Evolutionary conservation across 2,329 filamentous ascomycete species (phyloP), one percentile per base, ranked within the genome.

Genomic region (Paecilomyces sp.): DNA sequence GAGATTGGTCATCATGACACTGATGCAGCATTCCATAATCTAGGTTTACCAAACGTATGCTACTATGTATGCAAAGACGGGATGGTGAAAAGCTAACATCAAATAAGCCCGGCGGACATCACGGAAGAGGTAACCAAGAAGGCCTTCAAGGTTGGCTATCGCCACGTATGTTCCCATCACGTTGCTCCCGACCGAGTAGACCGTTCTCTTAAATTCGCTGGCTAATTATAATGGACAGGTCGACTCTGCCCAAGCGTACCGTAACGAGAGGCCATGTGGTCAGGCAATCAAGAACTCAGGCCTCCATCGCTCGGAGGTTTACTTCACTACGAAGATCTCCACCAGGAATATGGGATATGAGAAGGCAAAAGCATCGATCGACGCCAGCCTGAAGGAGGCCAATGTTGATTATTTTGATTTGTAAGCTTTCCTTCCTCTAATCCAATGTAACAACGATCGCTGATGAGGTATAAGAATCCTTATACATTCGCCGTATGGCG

Each of bases 361-460:
- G 12, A 82, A 79, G 60, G 82, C 88, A 22, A 86, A 85, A 71
- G 78, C 79, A 15, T 83, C 86, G 63, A 81, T 95, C 63, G 76
- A 87, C 63, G 77, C 81, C 57, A 88, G 87, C 15, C 76, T 92
- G 22, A 74, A 80, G 57, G 80, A 85, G 61, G 84, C 86, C 0
- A 82, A 84, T 13, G 77, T 90, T 3, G 83, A 79, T 22, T 90
- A 90, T 71, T 80, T 90, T 63, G 87, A 91, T 67, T 79, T 90
- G 59, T 78, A 82, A 83, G 71, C 1, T 3, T 3, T 3, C 11
- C n/a, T n/a, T 1, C 30, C 33, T 50, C n/a, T 36, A 4, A 6
- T 11, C 15, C 18, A 9, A 18, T 15, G 9, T 47, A 18, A 47
- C 13, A 12, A 33, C 1, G 15, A 47, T 47, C 18, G 54, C 36